Percentiles rank a stretch among this genome's conserved stretches.
Evolutionary conservation across 768 basidiomycete genomes (phyloP).

Genomic region (Russula foetens): DNA sequence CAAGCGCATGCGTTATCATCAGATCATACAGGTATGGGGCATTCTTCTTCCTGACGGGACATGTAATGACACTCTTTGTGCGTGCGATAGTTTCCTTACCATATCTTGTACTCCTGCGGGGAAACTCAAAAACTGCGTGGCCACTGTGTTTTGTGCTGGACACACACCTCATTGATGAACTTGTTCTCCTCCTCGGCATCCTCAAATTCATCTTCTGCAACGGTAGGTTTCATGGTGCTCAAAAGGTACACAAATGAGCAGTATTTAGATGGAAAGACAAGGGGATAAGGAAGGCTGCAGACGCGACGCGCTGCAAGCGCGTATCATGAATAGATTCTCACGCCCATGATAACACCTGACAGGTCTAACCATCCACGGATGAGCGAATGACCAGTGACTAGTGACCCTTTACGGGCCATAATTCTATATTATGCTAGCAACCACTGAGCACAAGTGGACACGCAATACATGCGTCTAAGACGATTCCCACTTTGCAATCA

Average conservation of each 20-base stretch:
- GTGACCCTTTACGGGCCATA: neutral
- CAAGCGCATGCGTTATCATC: conserved; percentile 93
- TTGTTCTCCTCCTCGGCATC: conserved; percentile 88
- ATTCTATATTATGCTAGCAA: conserved; percentile 18
- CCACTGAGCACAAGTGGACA: conserved; percentile 5
- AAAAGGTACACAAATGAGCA: neutral
- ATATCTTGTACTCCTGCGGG: conserved; percentile 75
- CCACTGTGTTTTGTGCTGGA: neutral
- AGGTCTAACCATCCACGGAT: too few relatives aligned
- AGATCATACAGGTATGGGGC: conserved; percentile 97
- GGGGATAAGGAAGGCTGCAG: neutral
- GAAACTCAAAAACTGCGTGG: conserved; percentile 1
- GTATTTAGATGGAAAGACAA: neutral
- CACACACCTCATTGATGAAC: conserved; percentile 71
- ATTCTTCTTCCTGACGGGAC: conserved; percentile 75
- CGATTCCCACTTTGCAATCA: conserved; percentile 68
- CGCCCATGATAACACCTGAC: neutral
- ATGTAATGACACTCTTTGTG: neutral
- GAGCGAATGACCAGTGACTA: neutral
- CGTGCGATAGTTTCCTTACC: conserved; percentile 34
- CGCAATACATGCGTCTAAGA: conserved; percentile 31
- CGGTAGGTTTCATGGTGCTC: conserved; percentile 38
- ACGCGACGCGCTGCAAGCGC: conserved; percentile 12
- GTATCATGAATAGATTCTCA: conserved; percentile 6
- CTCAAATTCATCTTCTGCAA: conserved; percentile 64